These are phyloP conservation scores for Colletotrichum gigasporum DNA, from an alignment of 2,329 filamentous ascomycete species.

Conservation along the genomic window DNA sequence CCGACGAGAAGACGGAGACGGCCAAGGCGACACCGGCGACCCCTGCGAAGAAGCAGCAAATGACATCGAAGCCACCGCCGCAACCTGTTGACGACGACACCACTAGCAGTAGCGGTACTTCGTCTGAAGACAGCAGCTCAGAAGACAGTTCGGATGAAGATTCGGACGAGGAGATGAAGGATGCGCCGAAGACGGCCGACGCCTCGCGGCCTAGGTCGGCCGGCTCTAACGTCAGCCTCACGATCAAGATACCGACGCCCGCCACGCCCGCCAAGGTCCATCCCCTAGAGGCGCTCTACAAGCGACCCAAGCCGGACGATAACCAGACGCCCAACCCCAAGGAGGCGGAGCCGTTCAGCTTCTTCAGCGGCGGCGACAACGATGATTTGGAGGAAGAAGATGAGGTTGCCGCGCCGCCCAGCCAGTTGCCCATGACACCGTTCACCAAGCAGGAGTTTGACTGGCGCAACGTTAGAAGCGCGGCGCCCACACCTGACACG, in stretches of 20 bases:
- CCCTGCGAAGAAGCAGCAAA: slow-evolving; percentile 12
- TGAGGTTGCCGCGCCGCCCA: slow-evolving; percentile 25
- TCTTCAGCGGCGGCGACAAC: slow-evolving; percentile 72
- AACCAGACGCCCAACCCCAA: not conserved
- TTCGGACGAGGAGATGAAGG: slow-evolving; percentile 35
- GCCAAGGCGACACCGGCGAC: slow-evolving; percentile 22
- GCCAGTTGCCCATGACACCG: slow-evolving; percentile 77
- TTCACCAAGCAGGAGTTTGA: slow-evolving; percentile 83
- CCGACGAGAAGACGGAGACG: slow-evolving; percentile 38
- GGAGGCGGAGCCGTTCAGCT: slow-evolving; percentile 58
- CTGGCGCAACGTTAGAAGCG: slow-evolving; percentile 79
- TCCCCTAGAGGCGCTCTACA: slow-evolving; percentile 92
- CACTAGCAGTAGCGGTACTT: slow-evolving; percentile 36
- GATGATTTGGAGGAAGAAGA: slow-evolving; percentile 47
- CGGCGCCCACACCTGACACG: slow-evolving; percentile 94
- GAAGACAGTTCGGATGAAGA: slow-evolving; percentile 37
- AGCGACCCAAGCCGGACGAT: slow-evolving; percentile 67
- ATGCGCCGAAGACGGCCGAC: slow-evolving; percentile 40
- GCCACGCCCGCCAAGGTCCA: slow-evolving; percentile 69
- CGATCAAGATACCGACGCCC: slow-evolving; percentile 63
- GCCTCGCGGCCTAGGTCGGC: slow-evolving; percentile 58
- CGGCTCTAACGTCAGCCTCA: slow-evolving; percentile 58
- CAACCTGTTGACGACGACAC: slow-evolving; percentile 36
- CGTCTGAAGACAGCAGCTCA: slow-evolving; percentile 33
- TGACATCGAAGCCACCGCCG: slow-evolving; percentile 20